Conservation (phyloP, 805 yeast species). For the Sugiyamaella mastotermitis region DNA sequence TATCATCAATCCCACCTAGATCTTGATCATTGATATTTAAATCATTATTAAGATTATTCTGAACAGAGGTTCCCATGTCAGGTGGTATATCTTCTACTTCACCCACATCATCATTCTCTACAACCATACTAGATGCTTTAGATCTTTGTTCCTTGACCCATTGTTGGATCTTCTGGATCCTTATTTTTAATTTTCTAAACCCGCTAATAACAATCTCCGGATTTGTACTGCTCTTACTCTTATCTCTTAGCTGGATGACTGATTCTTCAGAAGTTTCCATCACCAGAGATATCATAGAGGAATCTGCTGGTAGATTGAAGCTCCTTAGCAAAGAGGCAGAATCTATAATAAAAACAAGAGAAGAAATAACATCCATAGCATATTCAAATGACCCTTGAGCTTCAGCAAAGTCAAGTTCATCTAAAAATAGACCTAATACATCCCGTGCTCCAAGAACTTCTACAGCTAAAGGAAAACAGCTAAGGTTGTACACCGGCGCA, state of each 20-base stretch:
- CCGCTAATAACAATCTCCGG: background rate
- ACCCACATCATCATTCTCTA: background rate
- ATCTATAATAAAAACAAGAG: slow-evolving; percentile 10
- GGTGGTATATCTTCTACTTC: background rate
- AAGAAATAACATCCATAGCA: slow-evolving; percentile 20
- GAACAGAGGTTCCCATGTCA: background rate
- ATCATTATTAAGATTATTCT: background rate
- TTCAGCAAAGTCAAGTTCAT: slow-evolving; percentile 22
- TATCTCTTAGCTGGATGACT: background rate
- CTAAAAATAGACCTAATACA: slow-evolving; percentile 18
- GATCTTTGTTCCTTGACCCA: background rate
- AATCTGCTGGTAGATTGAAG: background rate
- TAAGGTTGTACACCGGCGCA: slow-evolving; percentile 18
- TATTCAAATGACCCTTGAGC: slow-evolving; percentile 19
- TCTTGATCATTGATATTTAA: background rate
- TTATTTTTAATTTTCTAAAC: background rate
- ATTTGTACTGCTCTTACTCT: background rate
- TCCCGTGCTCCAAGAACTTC: slow-evolving; percentile 20
- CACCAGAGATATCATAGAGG: background rate
- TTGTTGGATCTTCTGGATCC: background rate
- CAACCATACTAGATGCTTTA: background rate
- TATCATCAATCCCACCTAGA: background rate
- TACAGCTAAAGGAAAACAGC: slow-evolving; percentile 14
- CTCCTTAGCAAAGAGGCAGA: no score
- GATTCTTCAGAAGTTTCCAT: background rate